These are phyloP conservation scores for Clonostachys solani DNA, from an alignment of 2,329 filamentous ascomycete genomes.

Conservation along the genomic window DNA sequence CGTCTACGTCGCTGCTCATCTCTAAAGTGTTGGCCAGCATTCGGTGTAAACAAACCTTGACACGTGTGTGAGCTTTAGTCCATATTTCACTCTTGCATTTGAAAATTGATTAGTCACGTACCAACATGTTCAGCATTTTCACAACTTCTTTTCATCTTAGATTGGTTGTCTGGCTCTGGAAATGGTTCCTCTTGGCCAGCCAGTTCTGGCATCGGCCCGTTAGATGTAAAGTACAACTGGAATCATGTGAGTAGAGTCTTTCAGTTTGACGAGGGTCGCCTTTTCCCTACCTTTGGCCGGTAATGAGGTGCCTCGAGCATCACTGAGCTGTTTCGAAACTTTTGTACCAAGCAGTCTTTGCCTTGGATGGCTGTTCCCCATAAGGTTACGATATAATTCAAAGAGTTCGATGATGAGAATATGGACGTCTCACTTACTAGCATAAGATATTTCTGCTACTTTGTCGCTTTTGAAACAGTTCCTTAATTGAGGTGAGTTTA, in stretches of 20 bases:
- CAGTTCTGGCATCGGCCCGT: conserved; percentile 40
- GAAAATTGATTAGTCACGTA: conserved; percentile 29
- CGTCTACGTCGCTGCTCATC: conserved; percentile 73
- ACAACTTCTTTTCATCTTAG: conserved; percentile 82
- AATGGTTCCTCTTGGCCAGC: conserved; percentile 73
- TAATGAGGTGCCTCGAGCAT: conserved; percentile 83
- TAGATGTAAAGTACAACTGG: conserved; percentile 49
- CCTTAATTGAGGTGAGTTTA: conserved; percentile 36
- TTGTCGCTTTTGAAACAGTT: conserved; percentile 81
- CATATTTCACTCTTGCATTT: neutral
- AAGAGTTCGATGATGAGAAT: no score
- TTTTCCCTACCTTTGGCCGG: conserved; percentile 67
- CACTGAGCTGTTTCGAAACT: conserved; percentile 94
- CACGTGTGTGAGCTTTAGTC: neutral
- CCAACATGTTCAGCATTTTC: conserved; percentile 85
- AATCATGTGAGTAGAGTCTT: neutral
- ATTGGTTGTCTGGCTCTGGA: conserved; percentile 75
- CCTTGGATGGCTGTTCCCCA: conserved; percentile 73
- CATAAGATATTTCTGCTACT: conserved; percentile 86
- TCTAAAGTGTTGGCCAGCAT: conserved; percentile 67
- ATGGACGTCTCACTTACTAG: conserved; percentile 57
- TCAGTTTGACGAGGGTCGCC: neutral
- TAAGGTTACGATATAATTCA: conserved; percentile 8
- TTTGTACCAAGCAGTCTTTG: conserved; percentile 83
- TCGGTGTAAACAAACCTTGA: conserved; percentile 76